These are phyloP conservation scores for Geotrichum candidum DNA, from an alignment of 1,139 yeast genomes.

Conservation along the genomic window DNA sequence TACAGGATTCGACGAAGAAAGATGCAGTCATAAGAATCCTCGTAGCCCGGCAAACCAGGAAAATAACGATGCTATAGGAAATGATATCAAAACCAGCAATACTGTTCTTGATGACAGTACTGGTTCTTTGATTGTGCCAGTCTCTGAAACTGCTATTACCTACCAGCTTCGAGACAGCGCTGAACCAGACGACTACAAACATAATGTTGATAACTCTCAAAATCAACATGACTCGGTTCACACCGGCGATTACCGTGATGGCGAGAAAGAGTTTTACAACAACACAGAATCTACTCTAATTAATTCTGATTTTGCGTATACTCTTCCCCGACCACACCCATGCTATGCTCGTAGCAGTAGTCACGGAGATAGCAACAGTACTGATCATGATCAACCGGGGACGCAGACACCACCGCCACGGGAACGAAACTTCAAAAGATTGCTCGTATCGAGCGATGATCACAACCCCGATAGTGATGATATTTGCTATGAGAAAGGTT, in stretches of 20 bases:
- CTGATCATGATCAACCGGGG: background rate
- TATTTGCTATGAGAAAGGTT: background rate
- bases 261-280: background rate
- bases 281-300: background rate
- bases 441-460: background rate
- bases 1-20: too few species aligned
- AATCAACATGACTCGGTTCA: background rate
- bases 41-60: too few species aligned
- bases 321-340: background rate
- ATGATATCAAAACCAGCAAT: too few species aligned
- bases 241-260: background rate
- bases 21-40: too few species aligned
- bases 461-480: background rate
- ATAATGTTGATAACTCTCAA: background rate
- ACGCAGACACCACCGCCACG: background rate
- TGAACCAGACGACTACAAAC: background rate
- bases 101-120: too few species aligned
- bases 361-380: background rate
- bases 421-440: background rate
- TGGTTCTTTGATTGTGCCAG: too few species aligned
- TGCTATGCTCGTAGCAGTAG: background rate
- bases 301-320: background rate
- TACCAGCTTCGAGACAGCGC: too few species aligned
- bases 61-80: too few species aligned
- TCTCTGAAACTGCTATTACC: too few species aligned